phyloP scores from a whole-genome alignment of 176 grass and related monocot species.

The Panicum miliaceum region DNA sequence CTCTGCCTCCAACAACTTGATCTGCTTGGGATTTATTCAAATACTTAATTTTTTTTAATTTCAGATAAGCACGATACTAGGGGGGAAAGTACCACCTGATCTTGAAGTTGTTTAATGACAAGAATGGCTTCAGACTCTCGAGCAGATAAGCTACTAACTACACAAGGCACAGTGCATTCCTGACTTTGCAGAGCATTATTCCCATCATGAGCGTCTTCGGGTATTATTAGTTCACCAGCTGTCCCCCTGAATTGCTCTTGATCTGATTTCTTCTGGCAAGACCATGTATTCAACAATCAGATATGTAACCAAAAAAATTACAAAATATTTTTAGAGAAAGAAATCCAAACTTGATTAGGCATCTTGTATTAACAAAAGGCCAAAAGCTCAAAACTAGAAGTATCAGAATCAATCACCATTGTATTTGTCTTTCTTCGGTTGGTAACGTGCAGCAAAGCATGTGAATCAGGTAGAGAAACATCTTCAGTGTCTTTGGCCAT shows the following conservation, averaged over 20 bases:
- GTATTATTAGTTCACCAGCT: constrained; percentile 32
- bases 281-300: constrained; percentile 23
- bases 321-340: background rate
- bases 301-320: background rate
- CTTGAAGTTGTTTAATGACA: constrained; percentile 91
- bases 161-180: constrained; percentile 29
- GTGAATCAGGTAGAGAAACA: constrained; percentile 69
- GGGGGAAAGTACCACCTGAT: constrained; percentile 63
- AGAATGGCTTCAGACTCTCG: constrained; percentile 88
- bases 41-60: constrained; percentile 28
- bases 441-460: constrained; percentile 78
- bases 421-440: constrained; percentile 72
- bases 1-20: constrained; percentile 82
- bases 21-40: constrained; percentile 55
- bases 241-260: constrained; percentile 41
- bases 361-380: constrained; percentile 19
- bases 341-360: background rate
- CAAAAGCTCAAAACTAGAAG: constrained; percentile 6
- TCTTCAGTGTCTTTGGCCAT: constrained; percentile 46
- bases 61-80: constrained; percentile 24
- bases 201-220: constrained; percentile 33
- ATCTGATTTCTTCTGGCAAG: constrained; percentile 47
- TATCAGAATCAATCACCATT: constrained; percentile 46
- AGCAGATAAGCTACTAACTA: constrained; percentile 58
- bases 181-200: constrained; percentile 34